Conservation (phyloP, 2,329 filamentous ascomycete genomes). For the Cladophialophora bantiana region DNA sequence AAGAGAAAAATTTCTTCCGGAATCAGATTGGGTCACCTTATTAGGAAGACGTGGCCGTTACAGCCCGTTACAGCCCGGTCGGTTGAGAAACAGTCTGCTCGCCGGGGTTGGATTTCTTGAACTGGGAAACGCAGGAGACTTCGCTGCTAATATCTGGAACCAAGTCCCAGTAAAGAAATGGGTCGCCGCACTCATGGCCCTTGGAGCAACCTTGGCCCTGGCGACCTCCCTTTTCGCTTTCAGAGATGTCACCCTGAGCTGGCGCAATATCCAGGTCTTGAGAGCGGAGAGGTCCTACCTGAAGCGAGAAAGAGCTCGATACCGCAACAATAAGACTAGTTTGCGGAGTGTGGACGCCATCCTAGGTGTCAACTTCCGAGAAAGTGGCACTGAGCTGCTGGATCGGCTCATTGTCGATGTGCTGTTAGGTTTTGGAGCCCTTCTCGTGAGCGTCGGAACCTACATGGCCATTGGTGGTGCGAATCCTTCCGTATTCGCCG, state of each 20-base stretch:
- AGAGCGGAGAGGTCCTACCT: slow-evolving; percentile 51
- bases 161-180: slow-evolving; percentile 57
- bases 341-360: slow-evolving; percentile 46
- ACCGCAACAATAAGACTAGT: slow-evolving; percentile 33
- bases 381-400: slow-evolving; percentile 59
- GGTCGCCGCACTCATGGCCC: slow-evolving; percentile 60
- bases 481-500: slow-evolving; percentile 51
- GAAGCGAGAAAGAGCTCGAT: slow-evolving; percentile 31
- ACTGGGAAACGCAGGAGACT: slow-evolving; percentile 63
- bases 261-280: slow-evolving; percentile 57
- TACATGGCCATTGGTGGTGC: slow-evolving; percentile 62
- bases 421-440: slow-evolving; percentile 57
- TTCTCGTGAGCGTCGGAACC: slow-evolving; percentile 61
- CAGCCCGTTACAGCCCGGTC: background rate
- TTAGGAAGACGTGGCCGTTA: background rate
- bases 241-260: slow-evolving; percentile 54
- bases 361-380: slow-evolving; percentile 56
- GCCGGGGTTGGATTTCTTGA: slow-evolving; percentile 60
- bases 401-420: slow-evolving; percentile 61
- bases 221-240: slow-evolving; percentile 56
- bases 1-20: background rate
- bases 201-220: slow-evolving; percentile 59
- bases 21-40: slow-evolving; percentile 9
- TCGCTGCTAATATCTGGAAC: slow-evolving; percentile 66
- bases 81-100: slow-evolving; percentile 45